A percentile compares a stretch with the other conserved stretches of the same genome.
Evolutionary conservation across 495 filamentous ascomycete species (phyloP).

Genomic region (Tuber microsphaerosporum): DNA sequence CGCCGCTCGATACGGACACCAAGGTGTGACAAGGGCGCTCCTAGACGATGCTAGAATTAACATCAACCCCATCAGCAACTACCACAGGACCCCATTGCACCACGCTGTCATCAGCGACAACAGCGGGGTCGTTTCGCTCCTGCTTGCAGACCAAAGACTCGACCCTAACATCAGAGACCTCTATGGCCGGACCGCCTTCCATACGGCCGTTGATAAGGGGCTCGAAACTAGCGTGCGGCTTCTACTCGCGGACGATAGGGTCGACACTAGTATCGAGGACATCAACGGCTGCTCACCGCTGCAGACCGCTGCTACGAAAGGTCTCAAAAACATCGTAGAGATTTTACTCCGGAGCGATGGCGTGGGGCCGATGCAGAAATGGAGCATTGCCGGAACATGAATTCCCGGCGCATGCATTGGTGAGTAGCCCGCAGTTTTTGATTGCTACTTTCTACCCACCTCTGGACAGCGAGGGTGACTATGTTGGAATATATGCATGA

Average conservation of each 20-base stretch:
- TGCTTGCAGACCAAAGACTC: not conserved
- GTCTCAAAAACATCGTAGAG: not conserved
- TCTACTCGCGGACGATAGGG: not conserved
- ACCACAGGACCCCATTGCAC: not conserved
- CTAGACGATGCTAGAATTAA: not conserved
- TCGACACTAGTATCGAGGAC: not conserved
- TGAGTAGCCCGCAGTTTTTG: not conserved
- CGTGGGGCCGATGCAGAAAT: not conserved
- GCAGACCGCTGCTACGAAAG: not conserved
- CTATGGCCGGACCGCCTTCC: not conserved
- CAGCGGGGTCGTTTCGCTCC: not conserved
- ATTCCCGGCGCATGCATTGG: not conserved
- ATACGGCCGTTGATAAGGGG: not conserved
- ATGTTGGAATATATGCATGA: not conserved
- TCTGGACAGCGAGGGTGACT: not conserved
- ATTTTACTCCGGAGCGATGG: not conserved
- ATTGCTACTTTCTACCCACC: not conserved
- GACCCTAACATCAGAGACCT: not conserved
- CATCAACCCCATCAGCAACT: not conserved
- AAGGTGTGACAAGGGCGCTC: not conserved
- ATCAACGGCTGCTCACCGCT: not conserved
- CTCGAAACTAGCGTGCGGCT: not conserved
- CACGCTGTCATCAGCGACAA: not conserved
- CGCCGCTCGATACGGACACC: not conserved
- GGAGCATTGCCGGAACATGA: not conserved